Conservation (phyloP, 2,329 filamentous ascomycete genomes). For the Leptographium wingfieldii region DNA sequence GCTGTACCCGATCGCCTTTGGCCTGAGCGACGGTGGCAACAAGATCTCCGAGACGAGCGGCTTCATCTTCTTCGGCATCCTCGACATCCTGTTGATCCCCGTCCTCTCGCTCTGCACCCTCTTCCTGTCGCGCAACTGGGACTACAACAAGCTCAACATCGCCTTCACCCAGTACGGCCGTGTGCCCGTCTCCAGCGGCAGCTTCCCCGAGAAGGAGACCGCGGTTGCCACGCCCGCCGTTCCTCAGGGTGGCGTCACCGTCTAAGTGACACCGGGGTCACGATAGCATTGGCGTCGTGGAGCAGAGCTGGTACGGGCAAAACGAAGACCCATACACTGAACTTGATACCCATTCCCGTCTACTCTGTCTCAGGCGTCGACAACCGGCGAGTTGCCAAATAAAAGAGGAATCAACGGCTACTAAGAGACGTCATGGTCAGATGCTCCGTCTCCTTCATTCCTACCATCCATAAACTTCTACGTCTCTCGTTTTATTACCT, state of each 20-base stretch:
- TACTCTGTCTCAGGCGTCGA: too few species aligned
- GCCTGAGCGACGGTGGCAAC: constrained; percentile 39
- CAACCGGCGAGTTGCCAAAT: too few species aligned
- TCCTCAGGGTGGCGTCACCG: neutral
- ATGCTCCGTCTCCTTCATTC: too few species aligned
- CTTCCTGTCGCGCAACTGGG: constrained; percentile 33
- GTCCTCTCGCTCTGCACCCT: constrained; percentile 29
- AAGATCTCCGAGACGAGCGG: constrained; percentile 30
- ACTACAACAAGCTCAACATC: constrained; percentile 37
- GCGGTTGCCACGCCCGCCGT: neutral
- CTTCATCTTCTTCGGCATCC: constrained; percentile 40
- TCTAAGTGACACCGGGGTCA: neutral
- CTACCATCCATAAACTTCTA: too few species aligned
- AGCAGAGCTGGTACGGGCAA: too few species aligned
- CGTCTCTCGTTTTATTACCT: neutral
- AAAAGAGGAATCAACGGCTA: too few species aligned
- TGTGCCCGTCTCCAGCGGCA: constrained; percentile 26
- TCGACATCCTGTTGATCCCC: constrained; percentile 37
- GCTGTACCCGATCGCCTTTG: constrained; percentile 41
- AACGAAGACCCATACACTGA: too few species aligned
- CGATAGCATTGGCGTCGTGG: too few species aligned
- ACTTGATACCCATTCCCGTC: too few species aligned
- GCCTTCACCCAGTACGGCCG: constrained; percentile 44
- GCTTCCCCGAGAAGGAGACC: constrained; percentile 32
- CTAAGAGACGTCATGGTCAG: too few species aligned